Evolutionary conservation across 768 basidiomycete species (phyloP).

Genomic region (Podaxis mareebaensis): DNA sequence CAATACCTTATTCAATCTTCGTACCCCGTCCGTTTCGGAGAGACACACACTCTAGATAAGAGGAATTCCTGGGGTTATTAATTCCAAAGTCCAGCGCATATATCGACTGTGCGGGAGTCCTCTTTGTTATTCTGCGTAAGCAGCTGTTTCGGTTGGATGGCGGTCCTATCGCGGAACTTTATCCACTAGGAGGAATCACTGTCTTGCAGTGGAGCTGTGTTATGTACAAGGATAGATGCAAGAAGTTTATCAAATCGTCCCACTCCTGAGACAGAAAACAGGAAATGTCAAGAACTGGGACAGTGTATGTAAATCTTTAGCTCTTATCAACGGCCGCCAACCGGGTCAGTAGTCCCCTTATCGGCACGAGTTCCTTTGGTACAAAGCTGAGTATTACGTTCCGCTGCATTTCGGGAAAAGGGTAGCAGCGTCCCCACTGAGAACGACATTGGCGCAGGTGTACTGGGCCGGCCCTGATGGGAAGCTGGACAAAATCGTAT

Average conservation of each 20-base stretch:
- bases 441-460: slow-evolving; percentile 54
- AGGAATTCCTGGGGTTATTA: slow-evolving; percentile 10
- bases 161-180: background rate
- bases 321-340: background rate
- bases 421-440: slow-evolving; percentile 43
- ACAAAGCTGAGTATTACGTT: slow-evolving; percentile 23
- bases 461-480: slow-evolving; percentile 45
- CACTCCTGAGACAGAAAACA: background rate
- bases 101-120: background rate
- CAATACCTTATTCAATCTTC: background rate
- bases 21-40: background rate
- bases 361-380: background rate
- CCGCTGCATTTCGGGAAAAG: slow-evolving; percentile 42
- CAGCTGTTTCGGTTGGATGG: background rate
- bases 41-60: background rate
- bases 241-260: background rate
- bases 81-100: slow-evolving; percentile 1
- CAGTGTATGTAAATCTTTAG: background rate
- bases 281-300: background rate
- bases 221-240: background rate
- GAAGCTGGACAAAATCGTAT: slow-evolving; percentile 26
- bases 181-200: background rate
- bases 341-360: background rate
- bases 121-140: background rate
- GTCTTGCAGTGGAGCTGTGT: too few relatives aligned